A percentile compares a stretch with the other conserved stretches of the same genome.
phyloP scores from a whole-genome alignment of 73 alveolate genomes.

The Paramecium pentaurelia region DNA sequence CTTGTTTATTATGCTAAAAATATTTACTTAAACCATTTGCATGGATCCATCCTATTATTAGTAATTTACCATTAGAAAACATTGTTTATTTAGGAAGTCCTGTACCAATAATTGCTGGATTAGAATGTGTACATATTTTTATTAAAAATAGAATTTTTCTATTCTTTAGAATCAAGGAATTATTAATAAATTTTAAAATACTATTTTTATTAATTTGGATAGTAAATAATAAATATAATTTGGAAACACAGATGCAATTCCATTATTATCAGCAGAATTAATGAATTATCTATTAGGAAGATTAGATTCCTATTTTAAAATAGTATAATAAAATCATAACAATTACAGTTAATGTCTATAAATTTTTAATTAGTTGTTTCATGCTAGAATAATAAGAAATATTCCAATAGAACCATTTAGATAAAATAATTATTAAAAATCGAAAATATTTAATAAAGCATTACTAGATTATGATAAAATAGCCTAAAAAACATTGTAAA shows the following conservation, averaged over 20 bases:
- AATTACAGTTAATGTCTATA: background rate
- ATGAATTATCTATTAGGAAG: background rate
- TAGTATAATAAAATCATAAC: background rate
- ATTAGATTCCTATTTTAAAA: background rate
- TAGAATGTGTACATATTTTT: background rate
- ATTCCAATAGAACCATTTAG: background rate
- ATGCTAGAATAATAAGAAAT: background rate
- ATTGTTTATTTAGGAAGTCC: background rate
- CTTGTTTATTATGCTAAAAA: background rate
- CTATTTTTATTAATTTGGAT: background rate
- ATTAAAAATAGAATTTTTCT: background rate
- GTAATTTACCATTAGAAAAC: background rate
- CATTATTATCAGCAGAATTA: slow-evolving; percentile 24
- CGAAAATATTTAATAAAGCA: background rate
- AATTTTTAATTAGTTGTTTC: background rate
- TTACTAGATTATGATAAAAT: background rate
- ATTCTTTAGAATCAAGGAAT: background rate
- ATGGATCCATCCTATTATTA: slow-evolving; percentile 35
- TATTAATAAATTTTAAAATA: background rate
- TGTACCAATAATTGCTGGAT: slow-evolving; percentile 16
- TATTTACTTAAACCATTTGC: background rate
- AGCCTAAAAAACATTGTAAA: background rate
- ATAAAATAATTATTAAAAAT: background rate
- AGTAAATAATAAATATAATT: background rate
- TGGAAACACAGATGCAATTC: background rate